A percentile compares a stretch with the other conserved stretches of the same genome.
Conservation (phyloP, 305 asterid species). For the Stenogyne calaminthoides region DNA sequence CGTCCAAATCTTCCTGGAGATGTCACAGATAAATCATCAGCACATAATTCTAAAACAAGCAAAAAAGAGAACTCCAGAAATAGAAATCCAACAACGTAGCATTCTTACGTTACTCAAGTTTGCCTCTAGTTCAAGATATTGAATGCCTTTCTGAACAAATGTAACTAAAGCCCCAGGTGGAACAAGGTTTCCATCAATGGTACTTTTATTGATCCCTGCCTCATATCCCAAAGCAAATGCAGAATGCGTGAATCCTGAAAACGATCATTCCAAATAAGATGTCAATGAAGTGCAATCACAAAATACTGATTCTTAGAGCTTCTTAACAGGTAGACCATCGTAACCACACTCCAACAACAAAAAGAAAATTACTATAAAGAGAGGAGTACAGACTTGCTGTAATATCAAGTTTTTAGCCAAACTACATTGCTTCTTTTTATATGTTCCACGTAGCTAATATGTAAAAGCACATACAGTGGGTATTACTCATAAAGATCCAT, state of each 20-base stretch:
- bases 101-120: conserved; percentile 67
- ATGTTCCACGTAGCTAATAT: not conserved
- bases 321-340: not conserved
- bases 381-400: not conserved
- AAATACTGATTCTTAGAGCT: not conserved
- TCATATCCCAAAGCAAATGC: conserved; percentile 92
- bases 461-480: not conserved
- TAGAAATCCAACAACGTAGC: conserved; percentile 10
- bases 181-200: conserved; percentile 83
- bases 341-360: not conserved
- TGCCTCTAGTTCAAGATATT: conserved; percentile 91
- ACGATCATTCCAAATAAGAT: conserved; percentile 20
- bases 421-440: conserved; percentile 4
- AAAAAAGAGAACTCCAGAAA: conserved; percentile 28
- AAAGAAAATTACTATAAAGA: not conserved
- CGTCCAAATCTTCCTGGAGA: conserved; percentile 80
- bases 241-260: conserved; percentile 88
- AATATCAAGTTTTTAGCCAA: not conserved
- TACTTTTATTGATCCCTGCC: conserved; percentile 80
- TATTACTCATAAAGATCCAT: not conserved
- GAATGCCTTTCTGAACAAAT: conserved; percentile 90
- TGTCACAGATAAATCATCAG: conserved; percentile 41
- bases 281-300: conserved; percentile 9
- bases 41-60: conserved; percentile 29
- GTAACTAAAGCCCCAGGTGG: conserved; percentile 96